Percentiles rank a stretch among this genome's conserved stretches.
These are phyloP conservation scores for Gossypium thurberi DNA, from an alignment of 345 rosid species.

Conservation along the genomic window DNA sequence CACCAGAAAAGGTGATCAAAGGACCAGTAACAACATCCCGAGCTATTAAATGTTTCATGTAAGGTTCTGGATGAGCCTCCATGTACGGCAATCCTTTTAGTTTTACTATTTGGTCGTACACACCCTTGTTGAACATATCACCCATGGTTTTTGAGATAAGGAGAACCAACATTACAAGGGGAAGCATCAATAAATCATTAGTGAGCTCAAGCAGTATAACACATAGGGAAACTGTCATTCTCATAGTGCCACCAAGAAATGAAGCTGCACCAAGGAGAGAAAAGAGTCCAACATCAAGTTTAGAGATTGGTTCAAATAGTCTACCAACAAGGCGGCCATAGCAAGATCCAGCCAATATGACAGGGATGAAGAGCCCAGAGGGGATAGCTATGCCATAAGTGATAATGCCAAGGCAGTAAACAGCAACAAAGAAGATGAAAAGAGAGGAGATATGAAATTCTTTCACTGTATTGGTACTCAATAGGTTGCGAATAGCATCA, in stretches of 20 bases:
- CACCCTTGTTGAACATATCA: conserved; percentile 56
- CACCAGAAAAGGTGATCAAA: conserved; percentile 43
- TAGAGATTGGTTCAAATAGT: conserved; percentile 37
- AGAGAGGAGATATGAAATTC: conserved; percentile 46
- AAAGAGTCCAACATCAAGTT: conserved; percentile 56
- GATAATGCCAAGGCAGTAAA: conserved; percentile 49
- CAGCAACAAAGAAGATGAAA: conserved; percentile 48
- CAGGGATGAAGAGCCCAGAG: conserved; percentile 78
- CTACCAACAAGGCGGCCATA: conserved; percentile 64
- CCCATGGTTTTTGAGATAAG: conserved; percentile 63
- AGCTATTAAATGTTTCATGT: conserved; percentile 56
- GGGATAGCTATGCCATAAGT: conserved; percentile 69
- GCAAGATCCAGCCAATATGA: conserved; percentile 59
- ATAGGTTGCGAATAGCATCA: conserved; percentile 54
- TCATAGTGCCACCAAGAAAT: conserved; percentile 72
- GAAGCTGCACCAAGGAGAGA: conserved; percentile 73
- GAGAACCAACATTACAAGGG: conserved; percentile 71
- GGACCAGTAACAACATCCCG: conserved; percentile 57
- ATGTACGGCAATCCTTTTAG: conserved; percentile 59
- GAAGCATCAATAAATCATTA: conserved; percentile 55
- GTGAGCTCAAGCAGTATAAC: conserved; percentile 69
- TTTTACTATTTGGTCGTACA: conserved; percentile 57
- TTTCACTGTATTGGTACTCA: conserved; percentile 35
- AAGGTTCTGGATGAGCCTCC: conserved; percentile 70
- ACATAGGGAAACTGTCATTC: conserved; percentile 74